These are phyloP conservation scores for Xylariaceae sp. DNA, from an alignment of 2,329 filamentous ascomycete species.

Conservation along the genomic window DNA sequence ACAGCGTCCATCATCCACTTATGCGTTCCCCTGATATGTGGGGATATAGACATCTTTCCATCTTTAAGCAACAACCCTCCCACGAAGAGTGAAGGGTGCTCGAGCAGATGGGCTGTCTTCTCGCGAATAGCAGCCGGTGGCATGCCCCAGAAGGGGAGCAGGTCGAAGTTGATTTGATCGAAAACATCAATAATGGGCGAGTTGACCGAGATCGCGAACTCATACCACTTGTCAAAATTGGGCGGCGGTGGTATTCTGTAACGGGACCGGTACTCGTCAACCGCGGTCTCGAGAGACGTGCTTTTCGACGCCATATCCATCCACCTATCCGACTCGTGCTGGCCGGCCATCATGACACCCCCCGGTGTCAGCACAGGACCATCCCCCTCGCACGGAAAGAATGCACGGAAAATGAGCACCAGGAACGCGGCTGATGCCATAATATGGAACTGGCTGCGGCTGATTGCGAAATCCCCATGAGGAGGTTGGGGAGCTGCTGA, in stretches of 20 bases:
- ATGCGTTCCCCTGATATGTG: constrained; percentile 31
- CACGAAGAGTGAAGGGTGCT: constrained; percentile 27
- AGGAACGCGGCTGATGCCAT: constrained; percentile 18
- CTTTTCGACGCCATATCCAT: constrained; percentile 41
- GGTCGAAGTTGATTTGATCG: constrained; percentile 59
- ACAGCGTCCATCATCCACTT: constrained; percentile 35
- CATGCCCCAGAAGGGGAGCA: constrained; percentile 66
- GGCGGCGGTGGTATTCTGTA: constrained; percentile 65
- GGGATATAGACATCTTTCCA: constrained; percentile 27
- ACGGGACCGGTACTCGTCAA: constrained; percentile 59
- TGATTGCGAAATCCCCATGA: constrained; percentile 11
- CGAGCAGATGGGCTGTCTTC: constrained; percentile 35
- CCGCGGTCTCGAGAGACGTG: constrained; percentile 53
- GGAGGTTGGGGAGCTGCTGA: constrained; percentile 3
- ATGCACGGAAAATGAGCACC: constrained; percentile 18
- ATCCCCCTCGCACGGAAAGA: constrained; percentile 13
- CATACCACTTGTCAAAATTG: constrained; percentile 67
- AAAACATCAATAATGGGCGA: constrained; percentile 66
- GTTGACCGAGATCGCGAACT: constrained; percentile 55
- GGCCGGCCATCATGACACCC: constrained; percentile 43
- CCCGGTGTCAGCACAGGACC: constrained; percentile 13
- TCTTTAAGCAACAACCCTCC: constrained; percentile 32
- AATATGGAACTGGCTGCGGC: constrained; percentile 18
- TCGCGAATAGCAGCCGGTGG: constrained; percentile 54
- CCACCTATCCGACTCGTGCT: constrained; percentile 39